Evolutionary conservation across 352 stramenopile genomes (phyloP), one percentile per base, ranked within the genome.

Genomic region (Phytophthora sojae): DNA sequence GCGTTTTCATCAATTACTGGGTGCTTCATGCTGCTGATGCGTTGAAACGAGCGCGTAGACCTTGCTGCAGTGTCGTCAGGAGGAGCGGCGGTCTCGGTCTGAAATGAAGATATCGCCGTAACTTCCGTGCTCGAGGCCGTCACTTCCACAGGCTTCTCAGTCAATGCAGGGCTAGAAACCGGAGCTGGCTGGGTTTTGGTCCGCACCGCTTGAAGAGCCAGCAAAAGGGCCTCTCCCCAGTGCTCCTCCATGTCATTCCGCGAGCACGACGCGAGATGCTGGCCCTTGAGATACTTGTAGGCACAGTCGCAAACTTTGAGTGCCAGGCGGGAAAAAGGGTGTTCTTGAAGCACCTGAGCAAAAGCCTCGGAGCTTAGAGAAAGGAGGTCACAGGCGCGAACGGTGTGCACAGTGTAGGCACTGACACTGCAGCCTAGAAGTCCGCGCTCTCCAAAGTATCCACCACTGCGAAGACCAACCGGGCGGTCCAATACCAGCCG

Each of bases 401-500:
- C 65, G 0, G 58, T 67, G 8, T 59, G 64, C 11, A 88, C 74
- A 0, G 76, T 78, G 50, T 65, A 77, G 2, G 57, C 51, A 21
- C 75, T 80, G 25, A 87, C 75, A 0, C 74, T 70, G 25, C 79
- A 83, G 0, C 72, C 77, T 0, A 92, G 68, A 29, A 92, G 57
- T 1, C 82, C 82, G 4, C 69, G 65, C 44, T 92, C 78, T n/a
- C 84, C 82, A 23, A 92, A 90, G 58, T 69, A 89, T 35, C 80
- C 74, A 1, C 82, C 84, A n/a, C 62, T 61, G 5, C 62, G 61
- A 19, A 75, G 68, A 0, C 56, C 60, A 2, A 70, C 44, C 0
- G 64, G 64, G 12, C 45, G 55, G 14, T 61, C 64, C 15, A 62
- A 9, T 2, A 76, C 23, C 4, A 59, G 69, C 12, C 67, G 52